Base-by-base conservation (phyloP, 345 rosid genomes). In the Aquilaria sinensis region DNA sequence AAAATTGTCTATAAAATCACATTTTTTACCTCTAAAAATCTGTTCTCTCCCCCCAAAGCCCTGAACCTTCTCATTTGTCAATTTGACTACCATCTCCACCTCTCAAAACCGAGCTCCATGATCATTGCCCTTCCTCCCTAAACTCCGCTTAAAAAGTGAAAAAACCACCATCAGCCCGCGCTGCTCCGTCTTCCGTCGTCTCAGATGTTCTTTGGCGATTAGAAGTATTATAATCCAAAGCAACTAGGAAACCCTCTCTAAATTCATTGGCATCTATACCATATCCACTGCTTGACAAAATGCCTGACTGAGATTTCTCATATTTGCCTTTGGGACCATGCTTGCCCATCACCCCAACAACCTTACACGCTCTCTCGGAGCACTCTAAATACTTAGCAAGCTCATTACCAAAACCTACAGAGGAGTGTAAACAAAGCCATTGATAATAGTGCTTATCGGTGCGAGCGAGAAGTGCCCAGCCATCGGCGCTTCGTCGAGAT, bases 391-490 rank as follows among this genome's bases (percentile, higher is more conserved):
- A 94, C 77, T 86, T 85, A 12, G 79, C 85, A 70, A 84, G 87
- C 69, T 90, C 92, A 48, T 32, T 64, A 16, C 74, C 92, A 34
- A 87, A 88, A 13, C 90, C 94, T 56, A 82, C 61, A 63, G 23
- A 16, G 23, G 23, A 16, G 23, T 16, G 23, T 16, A 16, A 16
- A 16, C 23, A 16, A 16, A 16, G 23, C 23, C 23, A 16, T 16
- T 16, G 23, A 16, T 16, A 16, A 16, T 16, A 16, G 23, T 16
- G 23, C 58, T 94, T 90, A 58, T 88, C 97, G 1, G 96, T 88
- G 3, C 99, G 93, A 8, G 99, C 97, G 0, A 97, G 88, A 23
- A 95, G 85, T 9, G 96, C 92, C 95, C 92, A 86, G 34, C 90
- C 99, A 66, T 81, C 85, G 14, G 84, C 47, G 96, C 96, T 58